These are phyloP conservation scores for Neopestalotiopsis sp. DNA, from an alignment of 2,329 filamentous ascomycete genomes.

Conservation along the genomic window DNA sequence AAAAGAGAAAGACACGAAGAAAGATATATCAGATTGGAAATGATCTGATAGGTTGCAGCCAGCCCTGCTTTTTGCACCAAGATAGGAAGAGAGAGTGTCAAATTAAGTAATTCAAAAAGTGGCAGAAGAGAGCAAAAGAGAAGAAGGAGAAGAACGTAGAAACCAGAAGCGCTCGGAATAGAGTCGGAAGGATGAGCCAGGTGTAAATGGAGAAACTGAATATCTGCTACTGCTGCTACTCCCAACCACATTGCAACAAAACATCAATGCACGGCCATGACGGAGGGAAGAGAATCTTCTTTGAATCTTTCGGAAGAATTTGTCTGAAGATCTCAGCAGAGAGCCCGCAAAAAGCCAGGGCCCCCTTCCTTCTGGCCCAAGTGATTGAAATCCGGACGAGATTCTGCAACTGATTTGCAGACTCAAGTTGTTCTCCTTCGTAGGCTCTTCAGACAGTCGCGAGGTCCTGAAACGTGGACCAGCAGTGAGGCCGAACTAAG, in stretches of 20 bases:
- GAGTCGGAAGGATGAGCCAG: neutral
- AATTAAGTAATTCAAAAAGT: neutral
- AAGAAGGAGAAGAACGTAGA: neutral
- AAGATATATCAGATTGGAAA: neutral
- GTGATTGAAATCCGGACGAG: neutral
- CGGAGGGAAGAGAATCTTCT: neutral
- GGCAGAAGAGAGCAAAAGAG: neutral
- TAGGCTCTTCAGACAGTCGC: conserved; percentile 22
- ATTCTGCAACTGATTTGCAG: conserved; percentile 13
- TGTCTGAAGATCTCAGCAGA: neutral
- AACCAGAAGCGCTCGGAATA: neutral
- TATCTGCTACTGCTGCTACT: too few relatives aligned
- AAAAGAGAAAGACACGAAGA: neutral
- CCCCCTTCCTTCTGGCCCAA: conserved; percentile 6
- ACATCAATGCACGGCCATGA: neutral
- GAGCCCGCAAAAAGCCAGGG: conserved; percentile 21
- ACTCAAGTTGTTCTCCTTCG: neutral
- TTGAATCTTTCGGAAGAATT: too few relatives aligned
- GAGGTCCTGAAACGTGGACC: conserved; percentile 32
- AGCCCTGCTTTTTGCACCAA: neutral
- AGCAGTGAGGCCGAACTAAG: conserved; percentile 26
- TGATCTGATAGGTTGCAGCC: neutral
- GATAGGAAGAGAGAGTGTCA: neutral
- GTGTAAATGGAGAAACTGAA: neutral
- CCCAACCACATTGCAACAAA: too few relatives aligned